Conservation (phyloP, 1,284 basidiomycete species). For the Cryptococcus depauperatus region DNA sequence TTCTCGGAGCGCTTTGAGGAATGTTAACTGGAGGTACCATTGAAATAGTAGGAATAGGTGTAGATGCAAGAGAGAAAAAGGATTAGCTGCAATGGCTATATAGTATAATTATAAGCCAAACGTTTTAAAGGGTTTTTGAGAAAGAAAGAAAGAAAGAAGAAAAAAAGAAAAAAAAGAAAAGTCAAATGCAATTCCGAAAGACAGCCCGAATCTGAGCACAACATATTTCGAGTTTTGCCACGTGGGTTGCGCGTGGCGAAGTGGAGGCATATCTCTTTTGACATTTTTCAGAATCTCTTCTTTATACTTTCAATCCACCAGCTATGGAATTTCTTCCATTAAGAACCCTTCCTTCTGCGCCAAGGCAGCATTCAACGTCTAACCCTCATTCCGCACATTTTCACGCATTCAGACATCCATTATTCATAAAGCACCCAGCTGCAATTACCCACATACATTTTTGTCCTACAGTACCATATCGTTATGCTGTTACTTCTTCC, state of each 20-base stretch:
- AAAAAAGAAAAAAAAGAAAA: no score
- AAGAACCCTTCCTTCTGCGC: conserved; percentile 37
- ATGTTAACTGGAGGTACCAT: no score
- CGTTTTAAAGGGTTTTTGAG: no score
- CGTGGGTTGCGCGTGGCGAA: neutral
- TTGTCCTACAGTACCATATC: conserved; percentile 71
- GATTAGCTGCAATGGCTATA: no score
- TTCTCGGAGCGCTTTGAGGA: no score
- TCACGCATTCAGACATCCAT: conserved; percentile 44
- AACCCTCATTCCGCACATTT: conserved; percentile 44
- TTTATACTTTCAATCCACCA: neutral
- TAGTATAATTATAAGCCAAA: no score
- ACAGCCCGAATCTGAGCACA: no score
- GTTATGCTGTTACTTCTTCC: conserved; percentile 91
- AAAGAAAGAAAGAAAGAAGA: neutral
- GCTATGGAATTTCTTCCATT: conserved; percentile 43
- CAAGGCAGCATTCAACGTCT: conserved; percentile 31
- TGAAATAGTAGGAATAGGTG: no score
- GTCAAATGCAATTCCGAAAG: neutral
- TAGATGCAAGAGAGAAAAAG: no score
- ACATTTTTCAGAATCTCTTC: neutral
- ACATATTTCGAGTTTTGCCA: no score
- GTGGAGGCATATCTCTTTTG: neutral
- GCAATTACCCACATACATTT: conserved; percentile 89
- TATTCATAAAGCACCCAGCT: conserved; percentile 79